Evolutionary conservation across 352 stramenopile genomes (phyloP).

Genomic region (Hyaloperonospora brassicae): DNA sequence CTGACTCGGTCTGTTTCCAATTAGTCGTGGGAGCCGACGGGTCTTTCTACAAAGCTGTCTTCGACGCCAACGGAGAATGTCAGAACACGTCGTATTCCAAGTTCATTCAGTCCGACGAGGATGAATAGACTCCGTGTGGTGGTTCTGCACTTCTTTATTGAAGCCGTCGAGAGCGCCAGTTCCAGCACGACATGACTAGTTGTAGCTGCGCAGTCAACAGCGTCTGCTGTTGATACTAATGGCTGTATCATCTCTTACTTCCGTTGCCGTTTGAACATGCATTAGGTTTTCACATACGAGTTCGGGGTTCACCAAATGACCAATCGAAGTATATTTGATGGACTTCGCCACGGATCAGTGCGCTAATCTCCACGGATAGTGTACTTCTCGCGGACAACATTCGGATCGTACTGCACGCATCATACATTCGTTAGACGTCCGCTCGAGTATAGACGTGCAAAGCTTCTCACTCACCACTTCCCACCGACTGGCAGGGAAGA

Average conservation of each 20-base stretch:
- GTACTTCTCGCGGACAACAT: conserved; percentile 71
- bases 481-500: conserved; percentile 97
- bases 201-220: conserved; percentile 14
- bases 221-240: conserved; percentile 17
- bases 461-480: conserved; percentile 73
- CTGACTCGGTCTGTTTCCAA: conserved; percentile 4
- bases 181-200: conserved; percentile 10
- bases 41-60: conserved; percentile 86
- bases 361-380: conserved; percentile 65
- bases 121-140: conserved; percentile 46
- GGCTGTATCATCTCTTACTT: conserved; percentile 37
- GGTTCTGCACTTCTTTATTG: conserved; percentile 8
- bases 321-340: not conserved
- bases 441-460: not conserved
- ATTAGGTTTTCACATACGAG: conserved; percentile 23
- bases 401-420: conserved; percentile 59
- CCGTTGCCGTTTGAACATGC: conserved; percentile 13
- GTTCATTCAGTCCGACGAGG: conserved; percentile 85
- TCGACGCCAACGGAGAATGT: conserved; percentile 81
- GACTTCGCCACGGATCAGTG: not conserved
- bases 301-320: conserved; percentile 11
- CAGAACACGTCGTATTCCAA: conserved; percentile 88
- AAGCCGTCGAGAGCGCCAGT: conserved; percentile 15
- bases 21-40: conserved; percentile 79
- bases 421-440: conserved; percentile 2